Evolutionary conservation across 768 basidiomycete species (phyloP), one percentile per base, ranked within the genome.

Genomic region (Leccinum olivaceopallidum): DNA sequence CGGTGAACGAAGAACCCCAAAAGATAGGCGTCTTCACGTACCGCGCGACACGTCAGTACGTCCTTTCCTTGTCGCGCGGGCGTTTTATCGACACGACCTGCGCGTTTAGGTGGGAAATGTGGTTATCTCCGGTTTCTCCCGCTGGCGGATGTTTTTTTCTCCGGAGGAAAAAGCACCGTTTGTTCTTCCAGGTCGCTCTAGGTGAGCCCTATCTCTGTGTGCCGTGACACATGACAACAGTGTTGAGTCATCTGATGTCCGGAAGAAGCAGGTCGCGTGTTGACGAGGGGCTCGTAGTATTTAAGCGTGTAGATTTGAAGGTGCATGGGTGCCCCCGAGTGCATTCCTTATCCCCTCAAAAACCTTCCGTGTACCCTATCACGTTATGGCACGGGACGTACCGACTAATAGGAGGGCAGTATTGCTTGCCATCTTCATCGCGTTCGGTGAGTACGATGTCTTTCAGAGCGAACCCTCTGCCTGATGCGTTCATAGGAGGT

Each of bases 341-440:
- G 36, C 28, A 18, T 37, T 50, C 34, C 52, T 52, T 57, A 9
- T 39, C 42, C 34, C 34, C 22, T 50, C 37, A n/a, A 18, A 39
- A 20, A 16, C 52, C 55, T 54, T 56, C 51, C 28, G 57, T 18
- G 56, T 24, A 51, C 37, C 36, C 54, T 32, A 55, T n/a, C 55
- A 51, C 59, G 8, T 20, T 34, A 71, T 73, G 70, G 65, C 71
- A 53, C 70, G 72, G 65, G 84, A 82, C 55, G 76, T 85, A 59
- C 83, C 85, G 47, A 86, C 81, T n/a, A 89, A 85, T 70, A 79
- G 75, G 57, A 83, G 81, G 71, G 86, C 87, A 10, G 82, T 89
- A 48, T 75, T 84, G 37, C 78, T 90, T 53, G 87, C 87, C 44
- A 76, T 85, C 37, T 90, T 90, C 75, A 84, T 89, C 65, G 88